Conservation (phyloP, 129 eudicot species). For the carrot (Daucus carota) region DH1_v3.0 NC_030386.2:34408001-34408500, state of each 20-base stretch:
- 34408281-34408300: conserved; percentile 54
- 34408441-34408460: neutral
- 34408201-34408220: neutral
- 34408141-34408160: neutral
- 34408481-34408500: neutral
- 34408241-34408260: conserved; percentile 44
- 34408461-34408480: neutral
- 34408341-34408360: conserved; percentile 52
- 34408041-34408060: too few relatives aligned
- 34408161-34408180: too few relatives aligned
- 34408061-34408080: too few relatives aligned
- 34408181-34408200: neutral
- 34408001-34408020: conserved; percentile 40
- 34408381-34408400: conserved; percentile 70
- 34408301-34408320: conserved; percentile 54
- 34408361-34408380: conserved; percentile 54
- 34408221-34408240: conserved; percentile 42
- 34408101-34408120: too few relatives aligned
- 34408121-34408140: neutral
- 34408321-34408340: conserved; percentile 60
- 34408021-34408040: conserved; percentile 28
- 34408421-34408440: neutral
- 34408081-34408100: too few relatives aligned
- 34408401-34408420: conserved; percentile 1
- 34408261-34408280: conserved; percentile 52